phyloP scores from a whole-genome alignment of 495 filamentous ascomycete species.

The Aspergillus asperescens region DNA sequence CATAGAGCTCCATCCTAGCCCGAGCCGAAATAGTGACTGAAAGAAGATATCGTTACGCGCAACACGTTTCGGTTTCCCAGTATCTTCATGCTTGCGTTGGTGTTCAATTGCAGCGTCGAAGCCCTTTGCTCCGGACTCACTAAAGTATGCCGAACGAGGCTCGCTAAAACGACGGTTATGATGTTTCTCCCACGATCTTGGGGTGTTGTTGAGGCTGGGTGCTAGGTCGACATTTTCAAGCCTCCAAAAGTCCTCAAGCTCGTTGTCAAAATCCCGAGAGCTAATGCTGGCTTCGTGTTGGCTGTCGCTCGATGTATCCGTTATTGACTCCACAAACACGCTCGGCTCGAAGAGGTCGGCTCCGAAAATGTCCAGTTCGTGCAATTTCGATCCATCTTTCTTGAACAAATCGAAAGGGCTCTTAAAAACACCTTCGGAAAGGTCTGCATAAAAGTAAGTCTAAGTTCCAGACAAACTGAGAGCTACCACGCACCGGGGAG shows the following conservation, averaged over 20 bases:
- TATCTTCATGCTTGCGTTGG: constrained; percentile 9
- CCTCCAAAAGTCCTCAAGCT: constrained; percentile 54
- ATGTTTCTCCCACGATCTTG: constrained; percentile 72
- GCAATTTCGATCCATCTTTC: constrained; percentile 23
- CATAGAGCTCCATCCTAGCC: constrained; percentile 73
- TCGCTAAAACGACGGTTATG: constrained; percentile 39
- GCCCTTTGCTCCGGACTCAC: constrained; percentile 65
- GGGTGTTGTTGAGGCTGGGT: constrained; percentile 27
- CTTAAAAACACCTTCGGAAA: constrained; percentile 26
- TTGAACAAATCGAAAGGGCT: constrained; percentile 19
- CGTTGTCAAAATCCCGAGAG: constrained; percentile 12
- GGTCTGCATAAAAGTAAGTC: constrained; percentile 19
- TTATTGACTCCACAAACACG: constrained; percentile 18
- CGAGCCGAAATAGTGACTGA: constrained; percentile 62
- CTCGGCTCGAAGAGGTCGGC: constrained; percentile 19
- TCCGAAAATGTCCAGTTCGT: constrained; percentile 32
- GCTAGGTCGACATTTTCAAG: constrained; percentile 20
- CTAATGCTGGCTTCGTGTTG: constrained; percentile 14
- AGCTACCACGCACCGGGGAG: constrained; percentile 29
- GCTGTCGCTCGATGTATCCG: constrained; percentile 31
- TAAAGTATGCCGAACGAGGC: constrained; percentile 58
- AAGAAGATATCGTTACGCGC: constrained; percentile 48
- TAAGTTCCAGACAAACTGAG: neutral
- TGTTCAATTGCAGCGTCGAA: constrained; percentile 64
- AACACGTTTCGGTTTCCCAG: constrained; percentile 16